Conservation (phyloP, 2,329 filamentous ascomycete species). For the Colletotrichum sp. region DNA sequence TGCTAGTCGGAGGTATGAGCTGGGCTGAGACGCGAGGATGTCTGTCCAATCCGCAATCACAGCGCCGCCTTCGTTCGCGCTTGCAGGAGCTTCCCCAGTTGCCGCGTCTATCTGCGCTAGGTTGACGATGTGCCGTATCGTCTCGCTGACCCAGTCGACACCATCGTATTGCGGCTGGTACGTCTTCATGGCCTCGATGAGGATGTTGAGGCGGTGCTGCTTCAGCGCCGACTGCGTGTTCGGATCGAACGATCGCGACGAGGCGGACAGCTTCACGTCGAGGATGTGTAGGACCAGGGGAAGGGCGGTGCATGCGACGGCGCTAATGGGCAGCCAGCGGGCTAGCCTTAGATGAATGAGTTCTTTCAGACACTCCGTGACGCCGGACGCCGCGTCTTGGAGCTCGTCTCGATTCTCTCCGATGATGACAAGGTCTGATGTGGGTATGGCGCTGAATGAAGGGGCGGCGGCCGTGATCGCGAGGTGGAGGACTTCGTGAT, state of each 20-base stretch:
- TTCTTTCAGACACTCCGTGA: conserved; percentile 51
- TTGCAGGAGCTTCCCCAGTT: neutral
- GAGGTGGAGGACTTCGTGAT: conserved; percentile 49
- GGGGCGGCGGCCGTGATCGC: conserved; percentile 42
- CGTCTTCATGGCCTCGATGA: conserved; percentile 49
- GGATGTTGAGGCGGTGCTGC: conserved; percentile 46
- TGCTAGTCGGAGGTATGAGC: conserved; percentile 44
- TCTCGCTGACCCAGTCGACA: conserved; percentile 48
- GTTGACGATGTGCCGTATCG: conserved; percentile 46
- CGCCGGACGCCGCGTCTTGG: conserved; percentile 45
- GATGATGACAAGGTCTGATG: conserved; percentile 36
- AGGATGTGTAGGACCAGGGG: conserved; percentile 36
- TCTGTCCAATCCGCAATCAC: conserved; percentile 45
- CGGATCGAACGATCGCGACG: conserved; percentile 25
- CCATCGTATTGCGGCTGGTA: conserved; percentile 51
- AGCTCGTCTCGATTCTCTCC: conserved; percentile 47
- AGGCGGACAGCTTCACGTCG: conserved; percentile 36
- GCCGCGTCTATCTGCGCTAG: conserved; percentile 34
- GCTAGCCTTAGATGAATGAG: conserved; percentile 48
- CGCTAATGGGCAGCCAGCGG: conserved; percentile 51
- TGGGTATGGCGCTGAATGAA: conserved; percentile 30
- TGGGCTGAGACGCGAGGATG: conserved; percentile 42
- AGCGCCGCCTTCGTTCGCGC: conserved; percentile 17
- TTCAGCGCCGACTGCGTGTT: conserved; percentile 41
- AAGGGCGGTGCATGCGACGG: conserved; percentile 38